Evolutionary conservation across 179 eudicot genomes (phyloP), one percentile per base, ranked within the genome.

Genomic region (Pouteria campechiana): DNA sequence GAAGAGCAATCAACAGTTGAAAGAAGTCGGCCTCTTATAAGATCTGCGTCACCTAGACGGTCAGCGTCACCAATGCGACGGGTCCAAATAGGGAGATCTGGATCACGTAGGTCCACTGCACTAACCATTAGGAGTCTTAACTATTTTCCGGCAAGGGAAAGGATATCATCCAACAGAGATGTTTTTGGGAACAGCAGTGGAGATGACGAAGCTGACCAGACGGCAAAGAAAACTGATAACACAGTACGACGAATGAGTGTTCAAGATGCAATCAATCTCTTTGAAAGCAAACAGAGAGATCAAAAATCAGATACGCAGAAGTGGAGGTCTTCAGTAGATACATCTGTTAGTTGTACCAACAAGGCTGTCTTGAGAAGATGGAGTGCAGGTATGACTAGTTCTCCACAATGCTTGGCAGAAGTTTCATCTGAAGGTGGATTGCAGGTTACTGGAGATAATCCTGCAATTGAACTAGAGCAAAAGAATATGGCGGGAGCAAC

Each of bases 11-110:
- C 73, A 36, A 50, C 77, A 21, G 75, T 53, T 38, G 96, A 86
- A 76, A 82, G 98, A 65, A 90, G 98, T 48, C 68, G 98, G 48
- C 40, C 87, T 28, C 65, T 76, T 22, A 43, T 57, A 53, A 69
- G 98, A 69, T 74, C 82, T 46, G 92, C 88, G 25, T 69, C 94
- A 20, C 98, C 98, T n/a, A 80, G 96, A 72, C 72, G 98, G 61
- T 86, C 98, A 28, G 95, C 98, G 31, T 90, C 98, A 52, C 96
- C 98, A 9, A 82, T 90, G 96, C 62, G 96, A 31, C 81, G 95
- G 75, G 35, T 90, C 36, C 96, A 90, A 67, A 79, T 90, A 29
- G 98, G 98, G 32, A 73, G 87, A 54, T 72, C 94, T 17, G 94
- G 94, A 38, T 77, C 94, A 14, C 87, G 85, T 14, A 74, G 92